Evolutionary conservation across 495 filamentous ascomycete species (phyloP), one percentile per base, ranked within the genome.

Genomic region (Aspergillus sclerotiicarbonarius): DNA sequence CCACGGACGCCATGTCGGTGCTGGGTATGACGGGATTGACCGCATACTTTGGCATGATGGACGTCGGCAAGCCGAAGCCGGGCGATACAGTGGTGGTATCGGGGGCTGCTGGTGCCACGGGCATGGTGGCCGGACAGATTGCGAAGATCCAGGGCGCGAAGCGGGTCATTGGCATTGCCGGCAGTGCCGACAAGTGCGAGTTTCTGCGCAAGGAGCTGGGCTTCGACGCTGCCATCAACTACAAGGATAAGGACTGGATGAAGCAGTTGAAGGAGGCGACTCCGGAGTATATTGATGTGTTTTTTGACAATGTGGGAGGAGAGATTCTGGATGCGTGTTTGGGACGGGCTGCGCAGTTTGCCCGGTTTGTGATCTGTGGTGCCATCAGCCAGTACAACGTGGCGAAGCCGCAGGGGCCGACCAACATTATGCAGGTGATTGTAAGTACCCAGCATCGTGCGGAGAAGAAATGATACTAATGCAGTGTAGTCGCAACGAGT

Each of bases 61-160:
- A 84, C 45, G 75, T 88, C 45, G 87, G 80, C 8, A 58, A 82
- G 43, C 79, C 84, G 9, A 76, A 82, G 47, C 56, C 71, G 0
- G 83, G 81, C 6, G 84, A 89, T 51, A 83, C 84, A 5, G 84
- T 89, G 7, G 85, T 89, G 12, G 81, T 89, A 0, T 86, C 83
- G 19, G 85, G 84, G 1, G 87, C 87, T 4, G 88, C 88, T 5
- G 87, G 87, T 9, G 87, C 87, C 0, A 90, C 86, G 8, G 88
- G 87, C 0, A 83, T 79, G 59, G 77, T 89, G 1, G 87, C 78
- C 12, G 87, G 85, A 4, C 88, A 91, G 72, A 88, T 89, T 65
- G 83, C 83, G 2, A 86, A 84, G 70, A 71, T 85, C 44, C 78
- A 81, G 64, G 86, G 85, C 6, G 80, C 80, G 3, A 77, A 68